These are phyloP conservation scores for Blastobotrys attinorum DNA, from an alignment of 805 yeast species.

Conservation along the genomic window DNA sequence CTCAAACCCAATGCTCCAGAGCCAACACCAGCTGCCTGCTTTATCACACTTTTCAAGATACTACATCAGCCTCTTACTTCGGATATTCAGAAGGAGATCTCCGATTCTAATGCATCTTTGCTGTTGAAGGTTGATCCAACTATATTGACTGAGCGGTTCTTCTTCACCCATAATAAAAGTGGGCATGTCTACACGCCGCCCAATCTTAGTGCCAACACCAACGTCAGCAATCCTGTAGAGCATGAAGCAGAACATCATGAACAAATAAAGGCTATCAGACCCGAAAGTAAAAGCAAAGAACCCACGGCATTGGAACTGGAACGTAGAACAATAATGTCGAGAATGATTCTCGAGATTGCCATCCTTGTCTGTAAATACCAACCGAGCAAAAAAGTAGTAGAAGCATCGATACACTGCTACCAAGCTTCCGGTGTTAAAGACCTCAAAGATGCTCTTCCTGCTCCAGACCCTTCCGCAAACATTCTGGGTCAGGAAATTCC, in stretches of 20 bases:
- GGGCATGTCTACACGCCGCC: slow-evolving; percentile 17
- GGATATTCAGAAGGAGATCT: slow-evolving; percentile 48
- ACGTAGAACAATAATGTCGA: too few relatives aligned
- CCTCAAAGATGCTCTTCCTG: slow-evolving; percentile 9
- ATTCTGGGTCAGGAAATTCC: background rate
- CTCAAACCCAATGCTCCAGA: slow-evolving; percentile 24
- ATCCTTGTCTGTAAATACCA: too few relatives aligned
- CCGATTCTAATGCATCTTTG: slow-evolving; percentile 41
- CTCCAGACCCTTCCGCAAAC: background rate
- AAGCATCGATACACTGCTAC: too few relatives aligned
- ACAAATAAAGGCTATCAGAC: too few relatives aligned
- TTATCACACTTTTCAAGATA: slow-evolving; percentile 53
- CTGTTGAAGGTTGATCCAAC: slow-evolving; percentile 51
- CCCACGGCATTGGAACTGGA: too few relatives aligned
- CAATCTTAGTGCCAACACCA: slow-evolving; percentile 13
- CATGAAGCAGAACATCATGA: background rate
- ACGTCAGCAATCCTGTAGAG: slow-evolving; percentile 6
- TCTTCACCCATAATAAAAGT: slow-evolving; percentile 17
- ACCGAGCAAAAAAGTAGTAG: too few relatives aligned
- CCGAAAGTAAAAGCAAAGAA: too few relatives aligned
- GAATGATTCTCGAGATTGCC: background rate
- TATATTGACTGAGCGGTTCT: slow-evolving; percentile 33
- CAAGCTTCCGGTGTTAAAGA: too few relatives aligned
- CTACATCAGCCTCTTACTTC: slow-evolving; percentile 56
- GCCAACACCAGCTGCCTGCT: slow-evolving; percentile 53